Evolutionary conservation across 2,329 filamentous ascomycete genomes (phyloP).

Genomic region (Paecilomyces niveus): DNA sequence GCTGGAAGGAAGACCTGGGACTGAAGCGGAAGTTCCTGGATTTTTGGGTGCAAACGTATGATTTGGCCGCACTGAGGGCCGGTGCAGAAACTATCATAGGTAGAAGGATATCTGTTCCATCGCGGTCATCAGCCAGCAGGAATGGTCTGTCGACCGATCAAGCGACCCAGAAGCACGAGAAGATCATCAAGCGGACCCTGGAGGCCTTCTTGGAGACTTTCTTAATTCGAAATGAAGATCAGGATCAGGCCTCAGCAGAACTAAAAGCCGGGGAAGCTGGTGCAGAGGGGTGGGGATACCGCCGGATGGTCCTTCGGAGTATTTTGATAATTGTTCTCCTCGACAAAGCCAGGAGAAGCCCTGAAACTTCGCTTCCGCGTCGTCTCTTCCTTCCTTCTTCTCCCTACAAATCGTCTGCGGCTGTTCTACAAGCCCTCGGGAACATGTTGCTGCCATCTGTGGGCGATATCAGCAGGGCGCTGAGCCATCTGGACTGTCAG

Average conservation of each 20-base stretch:
- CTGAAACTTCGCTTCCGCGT: conserved; percentile 19
- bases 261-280: conserved; percentile 30
- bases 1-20: conserved; percentile 51
- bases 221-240: conserved; percentile 52
- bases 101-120: conserved; percentile 36
- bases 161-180: conserved; percentile 8
- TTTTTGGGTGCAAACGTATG: conserved; percentile 53
- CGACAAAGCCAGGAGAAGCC: conserved; percentile 45
- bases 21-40: conserved; percentile 50
- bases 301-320: conserved; percentile 50
- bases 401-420: conserved; percentile 48
- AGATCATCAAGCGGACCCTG: conserved; percentile 35
- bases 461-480: conserved; percentile 49
- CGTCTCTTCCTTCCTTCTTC: conserved; percentile 49
- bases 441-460: conserved; percentile 51
- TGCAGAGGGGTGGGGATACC: conserved; percentile 43
- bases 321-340: conserved; percentile 55
- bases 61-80: conserved; percentile 42
- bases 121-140: conserved; percentile 6
- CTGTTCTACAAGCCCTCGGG: conserved; percentile 46
- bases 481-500: conserved; percentile 52
- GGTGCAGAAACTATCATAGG: conserved; percentile 55
- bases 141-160: conserved; percentile 1
- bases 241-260: conserved; percentile 18
- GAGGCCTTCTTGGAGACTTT: conserved; percentile 51